Evolutionary conservation across 345 rosid species (phyloP).

Genomic region (Eucalyptus regnans): DNA sequence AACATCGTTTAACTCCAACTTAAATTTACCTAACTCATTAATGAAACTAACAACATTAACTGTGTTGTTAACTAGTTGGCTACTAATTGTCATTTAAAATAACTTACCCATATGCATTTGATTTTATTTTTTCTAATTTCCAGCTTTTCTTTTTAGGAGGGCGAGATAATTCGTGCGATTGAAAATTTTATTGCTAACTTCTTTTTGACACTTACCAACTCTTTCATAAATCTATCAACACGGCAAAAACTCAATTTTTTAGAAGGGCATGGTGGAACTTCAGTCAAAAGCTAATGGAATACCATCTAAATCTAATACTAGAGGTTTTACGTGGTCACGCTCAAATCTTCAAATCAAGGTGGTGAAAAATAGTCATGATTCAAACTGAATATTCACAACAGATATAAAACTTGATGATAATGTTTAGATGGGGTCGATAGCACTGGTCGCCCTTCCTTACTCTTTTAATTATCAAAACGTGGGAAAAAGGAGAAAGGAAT

Average conservation of each 20-base stretch:
- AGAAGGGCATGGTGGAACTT: background rate
- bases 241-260: background rate
- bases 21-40: background rate
- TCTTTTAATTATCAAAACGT: background rate
- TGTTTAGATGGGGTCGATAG: rapidly evolving
- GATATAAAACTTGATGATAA: background rate
- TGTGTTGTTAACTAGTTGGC: background rate
- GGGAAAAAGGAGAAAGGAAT: background rate
- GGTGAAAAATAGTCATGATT: rapidly evolving
- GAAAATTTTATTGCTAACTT: background rate
- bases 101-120: background rate
- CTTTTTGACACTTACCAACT: background rate
- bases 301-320: background rate
- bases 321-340: background rate
- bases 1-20: background rate
- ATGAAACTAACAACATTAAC: background rate
- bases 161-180: background rate
- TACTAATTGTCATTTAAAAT: background rate
- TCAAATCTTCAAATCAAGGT: background rate
- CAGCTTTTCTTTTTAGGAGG: background rate
- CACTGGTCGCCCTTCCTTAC: rapidly evolving
- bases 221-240: background rate
- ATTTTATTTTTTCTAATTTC: background rate
- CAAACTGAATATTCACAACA: rapidly evolving
- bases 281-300: background rate